These are phyloP conservation scores for Protomyces lactucae-debilis DNA, from an alignment of 1,139 yeast genomes.

Conservation along the genomic window DNA sequence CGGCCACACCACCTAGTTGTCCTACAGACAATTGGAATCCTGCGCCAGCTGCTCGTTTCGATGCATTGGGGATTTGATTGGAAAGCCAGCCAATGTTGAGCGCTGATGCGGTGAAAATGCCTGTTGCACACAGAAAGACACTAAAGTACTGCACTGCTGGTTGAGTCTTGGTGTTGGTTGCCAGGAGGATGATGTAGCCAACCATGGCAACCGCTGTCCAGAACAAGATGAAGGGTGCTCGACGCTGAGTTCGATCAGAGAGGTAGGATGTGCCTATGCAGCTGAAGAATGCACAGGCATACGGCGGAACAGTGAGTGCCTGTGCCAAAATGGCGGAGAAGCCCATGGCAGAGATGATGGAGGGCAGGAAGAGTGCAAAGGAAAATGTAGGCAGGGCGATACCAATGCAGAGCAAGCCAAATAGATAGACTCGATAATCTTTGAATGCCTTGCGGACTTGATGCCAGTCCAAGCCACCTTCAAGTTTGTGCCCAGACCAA, in stretches of 20 bases:
- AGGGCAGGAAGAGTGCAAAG: conserved; percentile 38
- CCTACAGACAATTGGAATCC: conserved; percentile 46
- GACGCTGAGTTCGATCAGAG: conserved; percentile 38
- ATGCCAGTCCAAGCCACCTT: conserved; percentile 16
- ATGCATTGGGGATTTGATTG: conserved; percentile 41
- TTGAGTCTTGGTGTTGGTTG: conserved; percentile 2
- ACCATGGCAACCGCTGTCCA: conserved; percentile 37
- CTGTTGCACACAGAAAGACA: conserved; percentile 40
- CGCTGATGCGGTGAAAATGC: conserved; percentile 42
- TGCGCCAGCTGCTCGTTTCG: conserved; percentile 44
- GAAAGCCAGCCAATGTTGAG: conserved; percentile 43
- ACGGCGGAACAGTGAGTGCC: conserved; percentile 40
- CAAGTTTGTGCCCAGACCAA: conserved; percentile 8
- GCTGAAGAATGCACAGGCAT: conserved; percentile 39
- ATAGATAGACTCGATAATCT: conserved; percentile 20
- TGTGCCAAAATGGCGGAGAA: conserved; percentile 35
- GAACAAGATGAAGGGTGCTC: conserved; percentile 41
- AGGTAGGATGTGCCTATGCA: conserved; percentile 39
- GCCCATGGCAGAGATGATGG: conserved; percentile 39
- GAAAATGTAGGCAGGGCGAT: conserved; percentile 32
- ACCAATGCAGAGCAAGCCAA: conserved; percentile 14
- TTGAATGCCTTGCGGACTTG: conserved; percentile 11
- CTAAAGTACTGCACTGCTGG: conserved; percentile 40
- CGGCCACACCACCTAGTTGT: conserved; percentile 42
- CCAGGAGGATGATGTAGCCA: conserved; percentile 38